phyloP scores from a whole-genome alignment of 176 grass and related monocot species.

The Aegilops umbellulata region DNA sequence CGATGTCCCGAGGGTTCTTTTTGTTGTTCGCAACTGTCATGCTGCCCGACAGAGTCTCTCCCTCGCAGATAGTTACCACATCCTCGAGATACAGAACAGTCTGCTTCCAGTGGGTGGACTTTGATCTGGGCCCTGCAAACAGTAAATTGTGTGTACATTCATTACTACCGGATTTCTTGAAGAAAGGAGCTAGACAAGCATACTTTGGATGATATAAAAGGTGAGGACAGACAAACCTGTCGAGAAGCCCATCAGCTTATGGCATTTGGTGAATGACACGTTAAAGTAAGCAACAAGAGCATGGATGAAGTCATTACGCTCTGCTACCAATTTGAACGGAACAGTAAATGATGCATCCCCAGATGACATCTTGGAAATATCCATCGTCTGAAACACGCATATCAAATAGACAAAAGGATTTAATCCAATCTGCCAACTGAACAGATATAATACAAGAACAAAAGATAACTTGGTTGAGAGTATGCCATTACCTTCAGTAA shows the following conservation, averaged over 20 bases:
- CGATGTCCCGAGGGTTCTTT: slow-evolving; percentile 81
- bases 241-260: slow-evolving; percentile 91
- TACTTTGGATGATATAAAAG: neutral
- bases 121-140: slow-evolving; percentile 86
- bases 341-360: slow-evolving; percentile 85
- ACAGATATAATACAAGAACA: neutral
- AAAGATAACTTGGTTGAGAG: neutral
- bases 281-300: slow-evolving; percentile 94
- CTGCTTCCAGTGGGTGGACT: slow-evolving; percentile 96
- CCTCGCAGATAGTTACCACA: slow-evolving; percentile 76
- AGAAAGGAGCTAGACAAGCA: neutral
- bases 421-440: neutral
- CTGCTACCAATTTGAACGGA: slow-evolving; percentile 86
- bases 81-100: slow-evolving; percentile 95
- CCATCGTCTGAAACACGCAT: slow-evolving; percentile 69
- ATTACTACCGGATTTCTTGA: neutral
- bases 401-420: neutral
- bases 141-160: neutral
- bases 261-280: slow-evolving; percentile 92
- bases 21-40: slow-evolving; percentile 83
- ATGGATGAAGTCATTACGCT: slow-evolving; percentile 91
- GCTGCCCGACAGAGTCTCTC: slow-evolving; percentile 63
- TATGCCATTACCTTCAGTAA: slow-evolving; percentile 59
- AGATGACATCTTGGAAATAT: slow-evolving; percentile 90
- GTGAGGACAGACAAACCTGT: slow-evolving; percentile 50